Base-by-base conservation (phyloP, 2,329 filamentous ascomycete genomes). In the Fusarium sp. region DNA sequence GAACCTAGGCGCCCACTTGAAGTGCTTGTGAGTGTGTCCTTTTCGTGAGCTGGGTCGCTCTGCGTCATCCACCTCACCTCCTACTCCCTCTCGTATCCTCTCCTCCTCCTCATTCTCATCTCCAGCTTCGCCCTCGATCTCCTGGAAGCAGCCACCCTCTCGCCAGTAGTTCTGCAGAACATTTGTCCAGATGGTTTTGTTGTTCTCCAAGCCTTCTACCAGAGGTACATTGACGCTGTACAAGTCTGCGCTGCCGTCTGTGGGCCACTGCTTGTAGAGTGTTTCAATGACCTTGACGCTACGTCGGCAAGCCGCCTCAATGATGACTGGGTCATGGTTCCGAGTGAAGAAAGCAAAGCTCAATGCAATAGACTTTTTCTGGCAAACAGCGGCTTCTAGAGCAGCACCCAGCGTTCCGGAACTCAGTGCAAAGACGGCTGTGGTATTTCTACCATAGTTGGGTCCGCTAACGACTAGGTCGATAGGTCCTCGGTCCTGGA, bases 161-260 rank as follows among this genome's bases (percentile, higher is more conserved):
- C 81, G 82, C 95, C 95, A 99, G 72, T 90, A 88, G 75, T 98
- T 99, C 78, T 97, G 92, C 71, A 98, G 79, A 84, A 97, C 90
- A 60, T 87, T 80, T 3, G 95, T 94, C 79, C 88, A 97, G n/a
- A 95, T 71, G 5, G 93, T 87, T 77, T 91, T 92, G 50, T 84
- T 83, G 15, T 79, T 74, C 67, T 89, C 89, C 1, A 97, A 86
- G 7, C 88, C 89, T 58, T 91, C 88, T 12, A 95, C 83, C 10
- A 98, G 80, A 19, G 95, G 94, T 8, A 98, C 90, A 73, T 98
- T 98, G 68, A 98, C 88, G 43, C 85, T 91, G 76, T 97, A 98
- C n/a, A 98, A 78, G 72, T 96, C 92, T 6, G 91, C 88, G 58
- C 83, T 84, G 29, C 80, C 76, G 47, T 88, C 88, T 31, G 80